Base-by-base conservation (phyloP, 352 stramenopile species). In the Globisporangium abappressorium region DNA sequence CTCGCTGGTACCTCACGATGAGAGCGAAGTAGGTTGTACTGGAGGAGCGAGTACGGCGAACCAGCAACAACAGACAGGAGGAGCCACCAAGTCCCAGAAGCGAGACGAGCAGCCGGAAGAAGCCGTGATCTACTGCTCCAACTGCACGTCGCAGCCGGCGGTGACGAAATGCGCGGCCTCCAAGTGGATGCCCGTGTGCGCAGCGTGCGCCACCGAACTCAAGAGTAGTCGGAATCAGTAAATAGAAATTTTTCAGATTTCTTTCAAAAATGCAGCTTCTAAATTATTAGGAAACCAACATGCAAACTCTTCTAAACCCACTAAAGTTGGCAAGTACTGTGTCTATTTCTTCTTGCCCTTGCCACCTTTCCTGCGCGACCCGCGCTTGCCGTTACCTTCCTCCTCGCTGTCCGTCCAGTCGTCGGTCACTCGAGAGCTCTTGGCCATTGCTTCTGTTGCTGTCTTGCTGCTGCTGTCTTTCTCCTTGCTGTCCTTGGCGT, bases 141-240 rank as follows among this genome's bases (percentile, higher is more conserved):
- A 85, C 58, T 95, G 87, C 65, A 77, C 59, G 4, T 77, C 68
- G 0, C 62, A 73, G 14, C 72, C 79, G 11, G 87, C 87, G 28
- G 82, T 81, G 67, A 91, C 84, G 6, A 95, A 95, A 57, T 95
- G 87, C 65, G 68, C 85, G 28, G 87, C 87, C 5, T 93, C 87
- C 26, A 95, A 95, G 68, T 93, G 85, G 87, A 93, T 95, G 87
- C 87, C 85, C 22, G 85, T 95, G 33, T 95, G 87, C 70, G 65
- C 67, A 5, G 72, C 73, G 6, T 95, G 87, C 46, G 85, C 80
- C 22, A 69, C 62, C 28, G 54, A 66, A 8, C 68, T 94, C 24
- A 91, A 87, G 64, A 56, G 61, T 65, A 81, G 69, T 62, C 71
- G 76, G 46, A 34, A 63, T 8, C n/a, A 62, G 7, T 28, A 51